Evolutionary conservation across 768 basidiomycete species (phyloP).

Genomic region (Podaxis sp.): DNA sequence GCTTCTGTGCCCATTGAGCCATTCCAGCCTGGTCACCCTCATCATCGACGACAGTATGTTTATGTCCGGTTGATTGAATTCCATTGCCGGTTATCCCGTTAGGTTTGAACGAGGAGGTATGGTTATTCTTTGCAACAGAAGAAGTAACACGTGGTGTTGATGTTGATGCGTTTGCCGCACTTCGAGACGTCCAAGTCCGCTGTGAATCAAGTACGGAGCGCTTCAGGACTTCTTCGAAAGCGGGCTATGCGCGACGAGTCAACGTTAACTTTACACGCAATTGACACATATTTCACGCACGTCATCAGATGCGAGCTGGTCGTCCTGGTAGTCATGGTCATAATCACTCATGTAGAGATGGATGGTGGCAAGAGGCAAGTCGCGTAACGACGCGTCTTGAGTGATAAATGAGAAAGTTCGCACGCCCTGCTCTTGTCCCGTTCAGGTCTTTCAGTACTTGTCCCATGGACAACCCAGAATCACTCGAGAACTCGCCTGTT

Average conservation of each 20-base stretch:
- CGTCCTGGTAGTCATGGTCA: constrained; percentile 3
- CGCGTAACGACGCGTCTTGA: background rate
- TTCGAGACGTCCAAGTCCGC: background rate
- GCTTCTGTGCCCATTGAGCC: background rate
- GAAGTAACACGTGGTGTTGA: background rate
- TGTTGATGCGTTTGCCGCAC: background rate
- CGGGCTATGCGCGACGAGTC: background rate
- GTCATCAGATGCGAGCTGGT: constrained; percentile 10
- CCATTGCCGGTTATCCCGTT: background rate
- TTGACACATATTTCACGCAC: background rate
- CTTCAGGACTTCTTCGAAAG: constrained; percentile 5
- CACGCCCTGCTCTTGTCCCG: background rate
- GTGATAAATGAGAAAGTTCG: constrained; percentile 10
- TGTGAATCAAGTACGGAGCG: constrained; percentile 2
- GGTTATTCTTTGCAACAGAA: background rate
- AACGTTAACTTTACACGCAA: background rate
- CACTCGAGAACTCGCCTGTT: background rate
- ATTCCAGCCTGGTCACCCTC: background rate
- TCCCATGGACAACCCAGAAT: background rate
- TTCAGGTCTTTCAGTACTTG: too few relatives aligned
- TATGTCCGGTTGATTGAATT: background rate
- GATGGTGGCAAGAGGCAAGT: background rate
- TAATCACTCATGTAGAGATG: constrained; percentile 6
- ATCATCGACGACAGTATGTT: background rate
- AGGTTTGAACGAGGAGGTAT: background rate